Evolutionary conservation across 257 asterid genomes (phyloP).

Genomic region (Solanum acaule): DNA sequence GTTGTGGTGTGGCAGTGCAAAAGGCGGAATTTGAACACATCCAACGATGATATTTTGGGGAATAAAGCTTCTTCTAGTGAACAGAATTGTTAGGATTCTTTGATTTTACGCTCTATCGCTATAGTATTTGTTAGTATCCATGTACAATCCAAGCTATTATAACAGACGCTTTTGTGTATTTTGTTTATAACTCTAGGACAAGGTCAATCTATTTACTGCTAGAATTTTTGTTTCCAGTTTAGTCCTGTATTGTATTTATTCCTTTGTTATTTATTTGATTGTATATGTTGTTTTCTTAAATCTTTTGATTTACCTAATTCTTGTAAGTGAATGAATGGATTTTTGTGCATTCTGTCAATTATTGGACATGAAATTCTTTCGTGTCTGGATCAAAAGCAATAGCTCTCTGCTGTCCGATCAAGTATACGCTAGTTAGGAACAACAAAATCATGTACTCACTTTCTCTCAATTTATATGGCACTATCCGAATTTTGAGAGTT

Average conservation of each 20-base stretch:
- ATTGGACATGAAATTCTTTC: not conserved
- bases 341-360: not conserved
- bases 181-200: not conserved
- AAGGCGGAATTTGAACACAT: constrained; percentile 7
- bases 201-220: not conserved
- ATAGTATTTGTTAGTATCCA: not conserved
- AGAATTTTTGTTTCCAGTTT: not conserved
- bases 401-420: not conserved
- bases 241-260: not conserved
- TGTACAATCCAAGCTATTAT: not conserved
- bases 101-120: not conserved
- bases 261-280: not conserved
- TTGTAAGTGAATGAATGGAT: not conserved
- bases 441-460: not conserved
- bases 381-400: not conserved
- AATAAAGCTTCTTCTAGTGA: not conserved
- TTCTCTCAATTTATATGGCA: no score
- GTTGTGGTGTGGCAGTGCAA: constrained; percentile 17
- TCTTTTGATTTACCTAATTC: not conserved
- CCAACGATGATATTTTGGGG: not conserved
- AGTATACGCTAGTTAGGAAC: not conserved
- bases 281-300: not conserved
- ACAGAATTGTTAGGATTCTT: not conserved
- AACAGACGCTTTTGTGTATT: not conserved
- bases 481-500: no score